Percentiles rank a stretch among this genome's conserved stretches.
These are phyloP conservation scores for Houttuynia cordata DNA, from an alignment of 164 flowering plant genomes.

Conservation along the genomic window DNA sequence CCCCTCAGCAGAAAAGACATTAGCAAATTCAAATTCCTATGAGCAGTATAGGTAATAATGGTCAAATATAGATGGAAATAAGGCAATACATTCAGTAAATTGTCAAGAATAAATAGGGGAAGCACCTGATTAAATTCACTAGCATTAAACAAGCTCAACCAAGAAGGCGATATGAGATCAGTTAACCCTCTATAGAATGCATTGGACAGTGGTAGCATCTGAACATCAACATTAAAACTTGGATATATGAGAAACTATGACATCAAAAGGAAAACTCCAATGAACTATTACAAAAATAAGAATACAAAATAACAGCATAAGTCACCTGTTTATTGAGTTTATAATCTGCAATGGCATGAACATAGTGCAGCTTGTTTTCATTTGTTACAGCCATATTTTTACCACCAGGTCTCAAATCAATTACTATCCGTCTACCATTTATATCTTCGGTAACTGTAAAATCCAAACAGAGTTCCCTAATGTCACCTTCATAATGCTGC, in stretches of 20 bases:
- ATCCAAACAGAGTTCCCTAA: slow-evolving; percentile 77
- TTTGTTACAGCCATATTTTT: slow-evolving; percentile 74
- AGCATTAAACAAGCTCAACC: slow-evolving; percentile 93
- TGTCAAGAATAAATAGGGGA: not conserved
- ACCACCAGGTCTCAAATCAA: slow-evolving; percentile 92
- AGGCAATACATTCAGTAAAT: not conserved
- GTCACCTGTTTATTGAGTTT: slow-evolving; percentile 89
- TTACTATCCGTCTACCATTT: slow-evolving; percentile 50
- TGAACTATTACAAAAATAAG: not conserved
- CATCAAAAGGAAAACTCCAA: not conserved
- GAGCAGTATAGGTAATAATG: too few species aligned
- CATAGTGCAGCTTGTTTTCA: slow-evolving; percentile 91
- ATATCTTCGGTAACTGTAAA: slow-evolving; percentile 91
- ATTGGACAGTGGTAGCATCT: slow-evolving; percentile 88
- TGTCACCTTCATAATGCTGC: slow-evolving; percentile 88
- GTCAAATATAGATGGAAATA: not conserved
- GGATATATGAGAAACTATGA: not conserved
- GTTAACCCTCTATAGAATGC: slow-evolving; percentile 88
- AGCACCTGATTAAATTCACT: slow-evolving; percentile 94
- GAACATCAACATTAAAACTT: slow-evolving; percentile 20
- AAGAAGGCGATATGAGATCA: slow-evolving; percentile 82
- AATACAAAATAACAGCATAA: not conserved
- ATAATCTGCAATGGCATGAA: slow-evolving; percentile 95
- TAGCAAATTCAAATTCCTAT: too few species aligned
- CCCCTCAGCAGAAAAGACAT: too few species aligned